phyloP scores from a whole-genome alignment of 306 rosid species.

The Quercus wislizeni region DNA sequence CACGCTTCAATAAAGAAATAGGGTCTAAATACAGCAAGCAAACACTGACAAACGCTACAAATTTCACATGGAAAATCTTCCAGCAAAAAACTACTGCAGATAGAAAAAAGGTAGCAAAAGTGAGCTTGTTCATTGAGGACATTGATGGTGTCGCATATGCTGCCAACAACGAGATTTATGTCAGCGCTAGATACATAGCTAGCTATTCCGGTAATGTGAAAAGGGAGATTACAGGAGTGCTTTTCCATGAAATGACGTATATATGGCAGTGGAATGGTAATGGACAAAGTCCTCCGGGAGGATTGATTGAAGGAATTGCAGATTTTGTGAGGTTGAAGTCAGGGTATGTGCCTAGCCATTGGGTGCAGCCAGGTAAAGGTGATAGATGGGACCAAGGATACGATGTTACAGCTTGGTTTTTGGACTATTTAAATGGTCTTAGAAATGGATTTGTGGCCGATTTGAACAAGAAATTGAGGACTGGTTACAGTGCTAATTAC shows the following conservation, averaged over 20 bases:
- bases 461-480: conserved; percentile 38
- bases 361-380: conserved; percentile 31
- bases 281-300: conserved; percentile 18
- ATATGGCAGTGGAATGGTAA: conserved; percentile 39
- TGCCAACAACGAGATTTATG: conserved; percentile 29
- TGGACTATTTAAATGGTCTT: conserved; percentile 34
- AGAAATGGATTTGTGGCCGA: conserved; percentile 48
- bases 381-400: conserved; percentile 40
- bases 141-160: conserved; percentile 26
- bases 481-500: conserved; percentile 29
- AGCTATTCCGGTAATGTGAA: conserved; percentile 15
- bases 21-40: conserved; percentile 27
- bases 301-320: conserved; percentile 42
- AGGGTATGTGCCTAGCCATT: conserved; percentile 11
- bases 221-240: conserved; percentile 28
- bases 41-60: conserved; percentile 19
- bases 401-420: conserved; percentile 35
- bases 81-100: conserved; percentile 6
- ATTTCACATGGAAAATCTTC: conserved; percentile 33
- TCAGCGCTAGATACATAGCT: conserved; percentile 17
- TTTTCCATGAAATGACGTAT: conserved; percentile 49
- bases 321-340: conserved; percentile 47
- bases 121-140: conserved; percentile 29
- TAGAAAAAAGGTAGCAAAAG: conserved; percentile 17
- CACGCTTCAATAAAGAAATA: conserved; percentile 26